Percentiles rank a stretch among this genome's conserved stretches.
Conservation (phyloP, 2,329 filamentous ascomycete species). For the Scedosporium boydii region DNA sequence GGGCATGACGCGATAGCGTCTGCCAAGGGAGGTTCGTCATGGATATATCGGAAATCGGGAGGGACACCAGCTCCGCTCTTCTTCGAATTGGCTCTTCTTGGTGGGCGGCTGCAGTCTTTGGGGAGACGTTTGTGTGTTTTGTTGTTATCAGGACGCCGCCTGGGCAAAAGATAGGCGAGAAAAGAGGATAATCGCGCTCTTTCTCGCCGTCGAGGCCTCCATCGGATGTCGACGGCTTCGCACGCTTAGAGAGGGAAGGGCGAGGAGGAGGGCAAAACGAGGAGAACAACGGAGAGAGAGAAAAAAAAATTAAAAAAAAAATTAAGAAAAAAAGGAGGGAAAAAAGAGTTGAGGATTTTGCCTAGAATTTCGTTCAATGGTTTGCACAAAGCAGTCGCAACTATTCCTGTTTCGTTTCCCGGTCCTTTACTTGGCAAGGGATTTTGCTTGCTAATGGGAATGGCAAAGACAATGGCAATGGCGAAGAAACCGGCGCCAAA, state of each 20-base stretch:
- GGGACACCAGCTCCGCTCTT: not conserved
- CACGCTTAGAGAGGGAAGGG: not conserved
- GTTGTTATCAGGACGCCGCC: not conserved
- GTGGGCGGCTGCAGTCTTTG: not conserved
- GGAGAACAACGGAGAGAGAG: not conserved
- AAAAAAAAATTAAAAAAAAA: not conserved
- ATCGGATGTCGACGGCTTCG: not conserved
- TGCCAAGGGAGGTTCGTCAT: constrained; percentile 4
- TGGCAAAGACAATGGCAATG: not conserved
- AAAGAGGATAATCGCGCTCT: not conserved
- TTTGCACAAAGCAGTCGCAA: too few species aligned
- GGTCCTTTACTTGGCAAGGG: not conserved
- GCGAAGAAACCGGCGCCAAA: not conserved
- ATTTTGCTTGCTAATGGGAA: not conserved
- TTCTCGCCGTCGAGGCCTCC: not conserved
- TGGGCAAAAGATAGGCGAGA: not conserved
- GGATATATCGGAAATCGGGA: not conserved
- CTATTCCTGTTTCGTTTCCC: too few species aligned
- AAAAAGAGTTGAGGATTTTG: not conserved
- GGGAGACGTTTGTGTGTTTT: not conserved
- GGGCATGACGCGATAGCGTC: constrained; percentile 6
- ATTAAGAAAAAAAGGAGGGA: not conserved
- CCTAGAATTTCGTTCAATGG: too few species aligned
- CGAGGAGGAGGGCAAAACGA: not conserved
- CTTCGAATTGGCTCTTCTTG: not conserved